These are phyloP conservation scores for Sporothrix sp. DNA, from an alignment of 2,329 filamentous ascomycete species.

Conservation along the genomic window DNA sequence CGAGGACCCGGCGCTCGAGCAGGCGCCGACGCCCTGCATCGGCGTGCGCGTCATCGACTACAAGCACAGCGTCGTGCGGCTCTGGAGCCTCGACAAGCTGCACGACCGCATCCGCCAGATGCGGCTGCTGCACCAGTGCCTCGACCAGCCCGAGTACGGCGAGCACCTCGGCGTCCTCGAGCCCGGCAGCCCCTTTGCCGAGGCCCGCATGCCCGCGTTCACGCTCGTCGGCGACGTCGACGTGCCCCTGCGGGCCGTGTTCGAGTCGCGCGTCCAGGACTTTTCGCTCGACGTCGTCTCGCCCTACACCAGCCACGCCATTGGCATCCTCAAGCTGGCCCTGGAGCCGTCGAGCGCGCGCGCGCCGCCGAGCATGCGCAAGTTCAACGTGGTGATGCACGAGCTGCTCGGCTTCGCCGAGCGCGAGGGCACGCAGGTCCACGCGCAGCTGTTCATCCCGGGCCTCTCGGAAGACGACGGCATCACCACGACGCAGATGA, in stretches of 20 bases:
- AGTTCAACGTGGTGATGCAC: conserved; percentile 98
- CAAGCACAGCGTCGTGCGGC: conserved; percentile 70
- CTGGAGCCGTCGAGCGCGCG: conserved; percentile 89
- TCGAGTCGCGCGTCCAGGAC: conserved; percentile 89
- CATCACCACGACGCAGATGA: conserved; percentile 91
- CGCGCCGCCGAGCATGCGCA: conserved; percentile 82
- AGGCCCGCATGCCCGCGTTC: conserved; percentile 83
- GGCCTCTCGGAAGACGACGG: conserved; percentile 83
- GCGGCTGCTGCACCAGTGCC: conserved; percentile 94
- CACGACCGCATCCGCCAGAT: conserved; percentile 79
- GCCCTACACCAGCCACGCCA: conserved; percentile 80
- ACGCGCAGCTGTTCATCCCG: conserved; percentile 93
- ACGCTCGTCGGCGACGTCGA: conserved; percentile 89
- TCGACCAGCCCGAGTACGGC: conserved; percentile 88
- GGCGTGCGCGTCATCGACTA: conserved; percentile 87
- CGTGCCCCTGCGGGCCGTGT: conserved; percentile 84
- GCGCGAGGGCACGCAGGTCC: conserved; percentile 87
- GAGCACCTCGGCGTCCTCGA: conserved; percentile 69
- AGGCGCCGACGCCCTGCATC: conserved; percentile 78
- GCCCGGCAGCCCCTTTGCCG: conserved; percentile 73
- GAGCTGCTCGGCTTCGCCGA: conserved; percentile 92
- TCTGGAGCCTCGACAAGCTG: conserved; percentile 93
- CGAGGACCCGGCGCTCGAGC: conserved; percentile 69
- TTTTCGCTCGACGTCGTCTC: conserved; percentile 85
- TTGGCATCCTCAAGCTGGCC: conserved; percentile 84